Evolutionary conservation across 2,329 filamentous ascomycete species (phyloP).

Genomic region (Epichloe coenophiala): DNA sequence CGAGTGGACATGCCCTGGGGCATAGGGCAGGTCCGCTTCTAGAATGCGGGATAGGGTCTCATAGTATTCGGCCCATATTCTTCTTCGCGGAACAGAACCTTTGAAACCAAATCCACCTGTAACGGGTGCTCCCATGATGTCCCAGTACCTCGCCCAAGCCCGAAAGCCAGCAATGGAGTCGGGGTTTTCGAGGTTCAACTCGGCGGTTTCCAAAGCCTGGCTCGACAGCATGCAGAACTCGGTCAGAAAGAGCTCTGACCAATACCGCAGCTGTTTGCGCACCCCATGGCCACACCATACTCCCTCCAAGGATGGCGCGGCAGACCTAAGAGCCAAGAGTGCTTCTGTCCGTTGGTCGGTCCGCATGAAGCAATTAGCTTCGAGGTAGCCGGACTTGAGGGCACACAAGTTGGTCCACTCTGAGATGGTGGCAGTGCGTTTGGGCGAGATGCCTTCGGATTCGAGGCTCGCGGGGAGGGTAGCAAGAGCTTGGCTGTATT

Average conservation of each 20-base stretch:
- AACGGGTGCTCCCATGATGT: conserved; percentile 31
- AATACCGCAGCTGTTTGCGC: conserved; percentile 56
- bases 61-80: conserved; percentile 81
- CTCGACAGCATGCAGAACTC: conserved; percentile 60
- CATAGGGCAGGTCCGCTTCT: conserved; percentile 49
- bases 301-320: conserved; percentile 47
- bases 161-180: conserved; percentile 45
- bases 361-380: conserved; percentile 48
- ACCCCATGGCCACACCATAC: conserved; percentile 37
- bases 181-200: conserved; percentile 35
- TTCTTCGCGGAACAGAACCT: conserved; percentile 45
- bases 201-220: conserved; percentile 38
- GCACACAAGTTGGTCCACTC: conserved; percentile 76
- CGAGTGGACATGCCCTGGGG: conserved; percentile 30
- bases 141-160: conserved; percentile 60
- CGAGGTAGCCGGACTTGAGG: conserved; percentile 65
- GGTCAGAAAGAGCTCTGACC: conserved; percentile 66
- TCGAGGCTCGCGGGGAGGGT: conserved; percentile 52
- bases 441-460: conserved; percentile 37
- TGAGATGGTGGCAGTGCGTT: conserved; percentile 38
- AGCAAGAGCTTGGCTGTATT: conserved; percentile 48
- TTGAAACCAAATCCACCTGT: conserved; percentile 44
- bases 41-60: conserved; percentile 63
- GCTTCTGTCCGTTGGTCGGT: conserved; percentile 42
- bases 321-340: conserved; percentile 50